Evolutionary conservation across 805 yeast species (phyloP), one percentile per base, ranked within the genome.

Genomic region (Priceomyces castillae): DNA sequence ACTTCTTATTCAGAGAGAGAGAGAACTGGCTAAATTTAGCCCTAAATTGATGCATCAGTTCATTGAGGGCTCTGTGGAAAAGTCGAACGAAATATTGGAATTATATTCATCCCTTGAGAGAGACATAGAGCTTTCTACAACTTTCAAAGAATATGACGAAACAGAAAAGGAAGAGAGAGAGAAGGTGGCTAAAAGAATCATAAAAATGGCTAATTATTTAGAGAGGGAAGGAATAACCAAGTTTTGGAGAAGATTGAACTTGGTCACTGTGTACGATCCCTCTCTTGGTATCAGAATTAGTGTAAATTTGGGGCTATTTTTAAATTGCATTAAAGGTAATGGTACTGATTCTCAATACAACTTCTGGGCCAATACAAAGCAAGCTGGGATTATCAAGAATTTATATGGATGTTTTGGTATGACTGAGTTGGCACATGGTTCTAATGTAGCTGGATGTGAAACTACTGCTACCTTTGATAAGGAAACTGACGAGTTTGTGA

Each of bases 371-470:
- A 47, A 58, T 39, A 51, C 52, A 30, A 68, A 59, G 42, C 71
- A 67, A 48, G 59, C 69, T 30, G 58, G 52, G 39, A 52, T 48
- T 46, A 52, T 69, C 46, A 67, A 65, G 50, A 64, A 62, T 36
- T 48, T 68, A 37, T 85, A 82, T 57, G 97, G 97, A 20, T 90
- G 96, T 65, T 89, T 89, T 67, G 89, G 85, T 37, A 89, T 89
- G 97, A 90, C 96, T 12, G 97, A 89, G 67, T 62, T 89, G 54
- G 95, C 88, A 6, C 97, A 89, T 61, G 97, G 97, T 20, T 87
- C 96, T 10, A 90, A 90, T 62, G 97, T 90, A 36, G 96, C 96
- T 3, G 95, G 87, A 18, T 73, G 88, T 48, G 96, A 90, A 65
- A 90, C 97, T n/a, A 85, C 90, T 12, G 96, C 97, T 12, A 83